phyloP scores from a whole-genome alignment of 768 basidiomycete genomes.

The Leccinum boreale region DNA sequence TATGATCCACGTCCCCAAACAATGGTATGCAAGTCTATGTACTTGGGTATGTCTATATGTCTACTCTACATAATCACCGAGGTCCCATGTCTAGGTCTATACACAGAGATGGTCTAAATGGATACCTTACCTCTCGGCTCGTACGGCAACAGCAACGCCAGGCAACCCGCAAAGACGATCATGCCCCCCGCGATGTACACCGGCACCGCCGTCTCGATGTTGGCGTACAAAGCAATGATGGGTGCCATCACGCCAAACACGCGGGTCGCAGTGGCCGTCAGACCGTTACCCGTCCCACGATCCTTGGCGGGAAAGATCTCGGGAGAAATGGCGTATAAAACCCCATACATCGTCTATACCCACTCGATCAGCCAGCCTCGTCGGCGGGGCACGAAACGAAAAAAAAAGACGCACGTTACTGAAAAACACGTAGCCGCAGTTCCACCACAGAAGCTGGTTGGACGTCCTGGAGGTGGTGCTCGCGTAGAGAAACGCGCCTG shows the following conservation, averaged over 20 bases:
- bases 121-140: conserved; percentile 72
- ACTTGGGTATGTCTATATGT: not conserved
- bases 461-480: conserved; percentile 73
- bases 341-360: conserved; percentile 67
- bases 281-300: conserved; percentile 68
- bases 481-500: conserved; percentile 71
- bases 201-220: conserved; percentile 61
- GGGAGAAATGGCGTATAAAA: conserved; percentile 66
- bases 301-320: conserved; percentile 73
- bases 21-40: not conserved
- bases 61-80: not conserved
- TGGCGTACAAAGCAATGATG: conserved; percentile 67
- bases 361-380: not conserved
- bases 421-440: conserved; percentile 68
- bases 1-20: not conserved
- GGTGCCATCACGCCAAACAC: conserved; percentile 73
- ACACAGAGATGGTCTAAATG: conserved; percentile 36
- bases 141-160: conserved; percentile 66
- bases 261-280: conserved; percentile 56
- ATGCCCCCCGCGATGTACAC: conserved; percentile 70
- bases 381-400: not conserved
- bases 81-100: not conserved
- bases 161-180: conserved; percentile 54
- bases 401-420: conserved; percentile 44
- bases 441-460: conserved; percentile 71